Evolutionary conservation across 306 rosid species (phyloP).

Genomic region (Argentina anserina): DNA sequence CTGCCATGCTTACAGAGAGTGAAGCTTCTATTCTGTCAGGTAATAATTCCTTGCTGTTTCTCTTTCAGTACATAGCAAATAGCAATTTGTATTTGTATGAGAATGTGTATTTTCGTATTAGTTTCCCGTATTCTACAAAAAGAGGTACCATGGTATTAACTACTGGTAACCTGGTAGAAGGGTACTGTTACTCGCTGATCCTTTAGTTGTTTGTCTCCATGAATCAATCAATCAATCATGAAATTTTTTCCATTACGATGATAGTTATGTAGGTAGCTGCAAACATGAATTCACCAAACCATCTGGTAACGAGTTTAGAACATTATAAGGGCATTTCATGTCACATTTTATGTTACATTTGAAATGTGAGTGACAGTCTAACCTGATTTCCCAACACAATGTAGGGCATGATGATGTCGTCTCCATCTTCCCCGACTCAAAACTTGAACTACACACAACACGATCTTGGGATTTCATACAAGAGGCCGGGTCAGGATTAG

Average conservation of each 20-base stretch:
- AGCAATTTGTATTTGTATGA: background rate
- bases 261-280: background rate
- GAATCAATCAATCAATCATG: background rate
- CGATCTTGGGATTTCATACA: constrained; percentile 88
- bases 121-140: background rate
- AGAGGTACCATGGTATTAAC: background rate
- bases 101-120: background rate
- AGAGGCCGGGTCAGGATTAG: constrained; percentile 35
- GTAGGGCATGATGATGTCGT: constrained; percentile 58
- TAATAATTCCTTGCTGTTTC: constrained; percentile 12
- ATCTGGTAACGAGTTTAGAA: no score
- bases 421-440: constrained; percentile 68
- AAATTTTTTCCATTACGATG: no score
- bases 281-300: background rate
- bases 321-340: no score
- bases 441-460: constrained; percentile 70
- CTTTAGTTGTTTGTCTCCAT: background rate
- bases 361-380: no score
- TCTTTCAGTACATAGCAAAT: background rate
- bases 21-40: constrained; percentile 87
- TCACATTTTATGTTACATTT: no score
- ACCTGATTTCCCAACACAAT: background rate
- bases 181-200: background rate
- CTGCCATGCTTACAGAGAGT: constrained; percentile 74
- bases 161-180: background rate